A percentile compares a stretch with the other conserved stretches of the same genome.
phyloP scores from a whole-genome alignment of 2,329 filamentous ascomycete genomes.

The Fusarium cyanostomum region DNA sequence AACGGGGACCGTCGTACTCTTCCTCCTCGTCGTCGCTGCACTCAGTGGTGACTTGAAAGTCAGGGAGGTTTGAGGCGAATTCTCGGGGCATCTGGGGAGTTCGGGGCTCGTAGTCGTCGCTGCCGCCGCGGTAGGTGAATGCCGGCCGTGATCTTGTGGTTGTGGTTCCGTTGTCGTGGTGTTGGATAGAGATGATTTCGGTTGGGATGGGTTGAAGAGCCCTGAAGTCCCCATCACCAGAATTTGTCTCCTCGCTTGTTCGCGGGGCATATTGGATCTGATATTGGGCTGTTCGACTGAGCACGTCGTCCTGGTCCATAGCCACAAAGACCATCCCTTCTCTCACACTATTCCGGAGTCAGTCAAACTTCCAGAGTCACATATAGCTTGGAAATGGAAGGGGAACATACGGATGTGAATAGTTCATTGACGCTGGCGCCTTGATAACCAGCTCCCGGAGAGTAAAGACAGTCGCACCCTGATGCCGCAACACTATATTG shows the following conservation, averaged over 20 bases:
- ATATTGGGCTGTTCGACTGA: conserved; percentile 78
- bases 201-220: conserved; percentile 35
- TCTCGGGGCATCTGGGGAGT: conserved; percentile 66
- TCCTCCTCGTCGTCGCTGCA: conserved; percentile 69
- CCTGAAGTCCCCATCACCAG: conserved; percentile 31
- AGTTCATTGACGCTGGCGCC: conserved; percentile 77
- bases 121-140: conserved; percentile 52
- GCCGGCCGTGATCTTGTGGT: conserved; percentile 57
- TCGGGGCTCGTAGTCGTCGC: conserved; percentile 57
- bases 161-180: conserved; percentile 62
- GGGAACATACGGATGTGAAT: conserved; percentile 81
- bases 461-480: conserved; percentile 81
- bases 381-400: conserved; percentile 17
- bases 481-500: conserved; percentile 86
- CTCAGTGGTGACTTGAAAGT: conserved; percentile 66
- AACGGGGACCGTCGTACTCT: conserved; percentile 37
- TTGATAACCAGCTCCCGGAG: conserved; percentile 89
- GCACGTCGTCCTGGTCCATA: conserved; percentile 82
- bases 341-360: conserved; percentile 70
- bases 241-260: conserved; percentile 27
- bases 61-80: conserved; percentile 58
- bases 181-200: conserved; percentile 61
- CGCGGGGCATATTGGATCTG: conserved; percentile 70
- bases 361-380: conserved; percentile 22
- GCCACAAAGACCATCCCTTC: conserved; percentile 93